Percentiles rank a stretch among this genome's conserved stretches.
phyloP scores from a whole-genome alignment of 768 basidiomycete species.

The Sporobolomyces roseus region DNA sequence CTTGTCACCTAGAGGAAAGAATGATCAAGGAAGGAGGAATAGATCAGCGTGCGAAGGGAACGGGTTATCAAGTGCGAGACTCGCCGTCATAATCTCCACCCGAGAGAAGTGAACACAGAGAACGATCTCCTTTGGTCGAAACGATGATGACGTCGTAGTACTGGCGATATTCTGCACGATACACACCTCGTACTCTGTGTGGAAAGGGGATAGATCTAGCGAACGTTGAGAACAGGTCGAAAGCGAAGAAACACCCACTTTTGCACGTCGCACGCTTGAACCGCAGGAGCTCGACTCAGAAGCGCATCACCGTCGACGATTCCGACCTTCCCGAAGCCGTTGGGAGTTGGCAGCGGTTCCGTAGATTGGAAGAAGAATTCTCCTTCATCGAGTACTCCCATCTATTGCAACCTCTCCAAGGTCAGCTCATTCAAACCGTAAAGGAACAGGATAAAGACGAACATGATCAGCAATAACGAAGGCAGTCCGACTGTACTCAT shows the following conservation, averaged over 20 bases:
- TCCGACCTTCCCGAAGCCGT: background rate
- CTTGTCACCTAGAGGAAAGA: conserved; percentile 18
- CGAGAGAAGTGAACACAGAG: conserved; percentile 25
- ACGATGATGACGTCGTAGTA: conserved; percentile 26
- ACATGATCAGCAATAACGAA: conserved; percentile 35
- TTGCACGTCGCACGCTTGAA: conserved; percentile 33
- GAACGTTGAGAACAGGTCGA: too few species aligned
- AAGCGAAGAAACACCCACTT: background rate
- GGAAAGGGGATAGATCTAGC: background rate
- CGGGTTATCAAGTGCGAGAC: too few species aligned
- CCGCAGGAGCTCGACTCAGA: conserved; percentile 15
- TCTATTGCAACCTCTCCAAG: too few species aligned
- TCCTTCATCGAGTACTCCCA: conserved; percentile 27
- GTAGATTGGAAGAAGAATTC: conserved; percentile 31
- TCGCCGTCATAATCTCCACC: conserved; percentile 22
- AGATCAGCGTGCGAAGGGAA: background rate
- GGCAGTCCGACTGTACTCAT: conserved; percentile 22
- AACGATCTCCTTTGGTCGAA: conserved; percentile 12
- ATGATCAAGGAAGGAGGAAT: background rate
- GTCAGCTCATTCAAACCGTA: too few species aligned
- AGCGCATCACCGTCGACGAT: conserved; percentile 14
- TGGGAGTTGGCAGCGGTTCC: background rate
- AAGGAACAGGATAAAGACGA: too few species aligned
- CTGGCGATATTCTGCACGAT: background rate
- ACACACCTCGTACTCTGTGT: conserved; percentile 14